Evolutionary conservation across 306 rosid species (phyloP).

Genomic region (Lathyrus aphaca): DNA sequence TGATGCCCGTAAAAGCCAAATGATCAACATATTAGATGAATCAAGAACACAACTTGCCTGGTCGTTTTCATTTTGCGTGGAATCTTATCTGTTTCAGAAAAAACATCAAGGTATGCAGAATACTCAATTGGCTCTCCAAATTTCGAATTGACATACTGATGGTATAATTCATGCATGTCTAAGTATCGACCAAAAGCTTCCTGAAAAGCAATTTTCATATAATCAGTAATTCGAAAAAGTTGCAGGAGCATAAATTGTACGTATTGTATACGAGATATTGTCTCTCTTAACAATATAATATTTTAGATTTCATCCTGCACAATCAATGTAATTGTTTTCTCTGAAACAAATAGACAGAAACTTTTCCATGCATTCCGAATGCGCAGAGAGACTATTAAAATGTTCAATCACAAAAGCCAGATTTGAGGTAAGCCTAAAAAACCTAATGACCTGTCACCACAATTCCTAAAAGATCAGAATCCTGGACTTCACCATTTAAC

Average conservation of each 20-base stretch:
- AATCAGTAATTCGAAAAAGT: conserved; percentile 40
- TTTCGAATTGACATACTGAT: conserved; percentile 82
- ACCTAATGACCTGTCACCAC: not conserved
- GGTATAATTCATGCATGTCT: conserved; percentile 82
- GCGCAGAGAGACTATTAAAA: not conserved
- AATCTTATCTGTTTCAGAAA: conserved; percentile 74
- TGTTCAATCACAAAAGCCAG: conserved; percentile 13
- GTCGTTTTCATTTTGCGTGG: conserved; percentile 69
- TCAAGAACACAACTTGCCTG: conserved; percentile 45
- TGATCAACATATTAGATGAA: conserved; percentile 3
- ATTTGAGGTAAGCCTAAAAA: conserved; percentile 8
- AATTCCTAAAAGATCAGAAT: conserved; percentile 24
- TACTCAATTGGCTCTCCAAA: conserved; percentile 96
- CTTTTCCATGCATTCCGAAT: not conserved
- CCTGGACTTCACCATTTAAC: conserved; percentile 11
- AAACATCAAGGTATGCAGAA: conserved; percentile 80
- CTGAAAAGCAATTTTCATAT: conserved; percentile 52
- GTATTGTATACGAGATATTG: not conserved
- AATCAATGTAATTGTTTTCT: conserved; percentile 6
- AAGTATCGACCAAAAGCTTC: conserved; percentile 90
- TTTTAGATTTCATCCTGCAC: conserved; percentile 23
- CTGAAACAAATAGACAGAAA: conserved; percentile 17
- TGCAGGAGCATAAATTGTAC: conserved; percentile 7
- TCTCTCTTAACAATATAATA: conserved; percentile 20
- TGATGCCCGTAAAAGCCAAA: conserved; percentile 28